Conservation (phyloP, 768 basidiomycete species). For the Boletus speciosus region DNA sequence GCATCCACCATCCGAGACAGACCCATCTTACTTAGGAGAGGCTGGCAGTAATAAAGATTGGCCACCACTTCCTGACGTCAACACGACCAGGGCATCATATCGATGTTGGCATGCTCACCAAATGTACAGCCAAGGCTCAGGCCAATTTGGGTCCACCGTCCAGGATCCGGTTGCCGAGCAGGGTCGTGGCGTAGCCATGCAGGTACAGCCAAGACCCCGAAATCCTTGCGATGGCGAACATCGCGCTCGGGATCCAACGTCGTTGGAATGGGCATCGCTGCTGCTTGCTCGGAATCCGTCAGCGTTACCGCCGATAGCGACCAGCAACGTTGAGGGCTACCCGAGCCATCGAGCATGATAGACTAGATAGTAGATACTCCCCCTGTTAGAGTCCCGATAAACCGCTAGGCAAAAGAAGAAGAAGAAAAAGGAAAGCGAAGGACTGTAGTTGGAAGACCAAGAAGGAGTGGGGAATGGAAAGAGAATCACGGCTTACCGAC, state of each 20-base stretch:
- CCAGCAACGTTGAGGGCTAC: constrained; percentile 8
- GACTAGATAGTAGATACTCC: neutral
- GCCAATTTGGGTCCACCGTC: constrained; percentile 39
- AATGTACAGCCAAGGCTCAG: constrained; percentile 50
- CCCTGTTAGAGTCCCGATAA: neutral
- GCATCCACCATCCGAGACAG: neutral
- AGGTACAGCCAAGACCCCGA: constrained; percentile 49
- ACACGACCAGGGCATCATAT: neutral
- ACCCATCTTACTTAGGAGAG: constrained; percentile 56
- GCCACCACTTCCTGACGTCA: constrained; percentile 37
- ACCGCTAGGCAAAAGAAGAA: neutral
- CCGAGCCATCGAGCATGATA: constrained; percentile 13
- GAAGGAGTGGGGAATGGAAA: constrained; percentile 3
- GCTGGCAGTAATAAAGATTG: constrained; percentile 83
- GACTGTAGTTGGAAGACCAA: constrained; percentile 13
- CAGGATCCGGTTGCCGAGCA: constrained; percentile 35
- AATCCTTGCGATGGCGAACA: constrained; percentile 23
- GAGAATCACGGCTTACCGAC: neutral
- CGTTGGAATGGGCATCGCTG: neutral
- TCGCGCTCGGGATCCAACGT: neutral
- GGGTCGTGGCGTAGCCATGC: constrained; percentile 39
- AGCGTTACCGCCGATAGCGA: constrained; percentile 14
- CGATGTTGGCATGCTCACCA: constrained; percentile 26
- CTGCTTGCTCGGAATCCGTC: constrained; percentile 7
- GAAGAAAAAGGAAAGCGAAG: constrained; percentile 4